phyloP scores from a whole-genome alignment of 768 basidiomycete species.

The Podaxis rugospora region DNA sequence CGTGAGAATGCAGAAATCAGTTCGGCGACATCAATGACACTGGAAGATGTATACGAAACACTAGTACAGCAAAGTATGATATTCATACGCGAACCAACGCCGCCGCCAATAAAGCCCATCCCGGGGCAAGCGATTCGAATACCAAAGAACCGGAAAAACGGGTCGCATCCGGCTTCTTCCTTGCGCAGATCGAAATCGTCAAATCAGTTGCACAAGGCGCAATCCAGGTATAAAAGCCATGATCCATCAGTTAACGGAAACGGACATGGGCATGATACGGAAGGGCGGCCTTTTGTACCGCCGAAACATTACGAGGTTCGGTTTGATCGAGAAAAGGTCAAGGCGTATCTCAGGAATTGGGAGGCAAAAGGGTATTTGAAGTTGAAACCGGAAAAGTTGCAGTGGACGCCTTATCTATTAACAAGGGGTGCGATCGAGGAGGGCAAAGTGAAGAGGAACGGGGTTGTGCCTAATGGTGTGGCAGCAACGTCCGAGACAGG shows the following conservation, averaged over 20 bases:
- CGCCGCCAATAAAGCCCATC: slow-evolving; percentile 54
- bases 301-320: slow-evolving; percentile 70
- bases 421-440: slow-evolving; percentile 33
- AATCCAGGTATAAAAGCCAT: slow-evolving; percentile 29
- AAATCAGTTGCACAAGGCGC: slow-evolving; percentile 56
- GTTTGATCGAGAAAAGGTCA: slow-evolving; percentile 68
- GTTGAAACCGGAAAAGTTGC: slow-evolving; percentile 78
- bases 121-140: slow-evolving; percentile 79
- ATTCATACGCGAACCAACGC: slow-evolving; percentile 41
- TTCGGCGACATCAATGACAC: slow-evolving; percentile 81
- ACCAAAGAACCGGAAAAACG: slow-evolving; percentile 62
- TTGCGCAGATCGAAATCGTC: slow-evolving; percentile 21
- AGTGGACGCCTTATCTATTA: slow-evolving; percentile 92
- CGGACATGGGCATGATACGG: slow-evolving; percentile 28
- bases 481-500: neutral
- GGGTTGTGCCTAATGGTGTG: neutral
- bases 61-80: slow-evolving; percentile 78
- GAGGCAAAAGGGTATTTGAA: slow-evolving; percentile 74
- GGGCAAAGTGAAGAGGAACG: slow-evolving; percentile 11
- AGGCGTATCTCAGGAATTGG: slow-evolving; percentile 62
- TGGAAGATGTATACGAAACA: slow-evolving; percentile 80
- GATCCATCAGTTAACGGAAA: slow-evolving; percentile 30
- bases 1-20: slow-evolving; percentile 65
- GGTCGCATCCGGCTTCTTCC: slow-evolving; percentile 37
- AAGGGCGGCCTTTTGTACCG: slow-evolving; percentile 53